Conservation (phyloP, 495 filamentous ascomycete species). For the Tetracladium setigerum region DNA sequence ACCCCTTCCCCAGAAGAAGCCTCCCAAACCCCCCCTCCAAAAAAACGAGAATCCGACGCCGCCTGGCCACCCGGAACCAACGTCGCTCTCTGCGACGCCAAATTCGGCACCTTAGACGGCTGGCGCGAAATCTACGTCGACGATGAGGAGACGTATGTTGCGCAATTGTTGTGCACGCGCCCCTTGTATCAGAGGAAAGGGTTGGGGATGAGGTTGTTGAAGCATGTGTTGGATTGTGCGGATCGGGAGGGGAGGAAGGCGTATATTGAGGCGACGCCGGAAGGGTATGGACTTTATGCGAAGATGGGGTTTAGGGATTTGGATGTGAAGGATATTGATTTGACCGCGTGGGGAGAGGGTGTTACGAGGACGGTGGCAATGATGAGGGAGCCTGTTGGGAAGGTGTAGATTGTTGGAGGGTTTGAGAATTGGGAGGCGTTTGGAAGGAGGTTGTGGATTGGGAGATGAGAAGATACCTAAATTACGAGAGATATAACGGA, state of each 20-base stretch:
- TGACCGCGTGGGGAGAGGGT: slow-evolving; percentile 10
- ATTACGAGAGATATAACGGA: no score
- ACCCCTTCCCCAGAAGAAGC: neutral
- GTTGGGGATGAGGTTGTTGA: slow-evolving; percentile 12
- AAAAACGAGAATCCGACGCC: neutral
- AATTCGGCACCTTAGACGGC: slow-evolving; percentile 8
- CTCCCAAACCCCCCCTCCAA: no score
- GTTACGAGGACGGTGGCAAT: slow-evolving; percentile 11
- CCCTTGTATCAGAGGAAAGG: slow-evolving; percentile 18
- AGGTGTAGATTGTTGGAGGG: neutral
- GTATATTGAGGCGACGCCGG: slow-evolving; percentile 18
- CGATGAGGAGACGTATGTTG: slow-evolving; percentile 12
- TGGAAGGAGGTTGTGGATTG: neutral
- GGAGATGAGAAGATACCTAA: no score
- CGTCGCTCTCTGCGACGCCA: slow-evolving; percentile 10
- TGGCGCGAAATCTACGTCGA: slow-evolving; percentile 8
- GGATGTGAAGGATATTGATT: slow-evolving; percentile 10
- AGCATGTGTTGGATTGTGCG: slow-evolving; percentile 13
- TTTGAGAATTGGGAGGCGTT: neutral
- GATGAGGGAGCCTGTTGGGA: slow-evolving; percentile 17
- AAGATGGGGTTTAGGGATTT: slow-evolving; percentile 17
- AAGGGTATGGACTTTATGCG: slow-evolving; percentile 15
- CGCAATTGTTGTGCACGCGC: slow-evolving; percentile 9
- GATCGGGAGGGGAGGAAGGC: slow-evolving; percentile 13
- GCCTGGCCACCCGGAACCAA: slow-evolving; percentile 19